A percentile compares a stretch with the other conserved stretches of the same genome.
Conservation (phyloP, 164 flowering plant species). For the Macadamia integrifolia region DNA sequence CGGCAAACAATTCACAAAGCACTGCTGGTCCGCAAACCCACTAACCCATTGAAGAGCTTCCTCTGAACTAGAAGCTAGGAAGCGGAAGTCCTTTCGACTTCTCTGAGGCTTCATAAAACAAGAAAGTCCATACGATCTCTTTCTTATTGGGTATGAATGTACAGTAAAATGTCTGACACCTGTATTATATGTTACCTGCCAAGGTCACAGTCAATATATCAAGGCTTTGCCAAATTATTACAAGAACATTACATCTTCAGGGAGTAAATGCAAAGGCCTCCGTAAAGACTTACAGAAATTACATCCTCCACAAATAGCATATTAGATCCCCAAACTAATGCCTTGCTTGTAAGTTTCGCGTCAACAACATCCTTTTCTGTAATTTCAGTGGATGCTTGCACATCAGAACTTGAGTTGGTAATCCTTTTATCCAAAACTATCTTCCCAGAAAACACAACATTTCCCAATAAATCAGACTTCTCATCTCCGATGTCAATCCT, state of each 20-base stretch:
- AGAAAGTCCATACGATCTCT: constrained; percentile 54
- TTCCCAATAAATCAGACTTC: constrained; percentile 77
- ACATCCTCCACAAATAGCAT: constrained; percentile 70
- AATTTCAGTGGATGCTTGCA: constrained; percentile 36
- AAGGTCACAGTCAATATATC: constrained; percentile 15
- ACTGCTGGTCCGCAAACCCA: constrained; percentile 92
- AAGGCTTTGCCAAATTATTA: not conserved
- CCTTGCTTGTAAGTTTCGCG: constrained; percentile 92
- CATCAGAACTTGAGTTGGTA: constrained; percentile 28
- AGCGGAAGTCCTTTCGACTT: constrained; percentile 69
- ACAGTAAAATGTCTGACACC: constrained; percentile 90
- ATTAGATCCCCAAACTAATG: constrained; percentile 79
- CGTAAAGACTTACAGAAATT: constrained; percentile 55
- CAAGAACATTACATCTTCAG: constrained; percentile 5
- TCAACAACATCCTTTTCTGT: constrained; percentile 49
- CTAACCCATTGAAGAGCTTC: constrained; percentile 91
- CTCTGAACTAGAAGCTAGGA: constrained; percentile 68
- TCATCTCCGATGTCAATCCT: constrained; percentile 94
- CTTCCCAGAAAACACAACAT: constrained; percentile 70
- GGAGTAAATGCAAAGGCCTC: not conserved
- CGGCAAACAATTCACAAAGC: constrained; percentile 78
- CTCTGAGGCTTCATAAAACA: constrained; percentile 68
- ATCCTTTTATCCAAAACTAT: constrained; percentile 62
- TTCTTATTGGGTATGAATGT: constrained; percentile 75
- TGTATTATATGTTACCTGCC: constrained; percentile 70